Evolutionary conservation across 306 rosid genomes (phyloP), one percentile per base, ranked within the genome.

Genomic region (Trifolium subterraneum): DNA sequence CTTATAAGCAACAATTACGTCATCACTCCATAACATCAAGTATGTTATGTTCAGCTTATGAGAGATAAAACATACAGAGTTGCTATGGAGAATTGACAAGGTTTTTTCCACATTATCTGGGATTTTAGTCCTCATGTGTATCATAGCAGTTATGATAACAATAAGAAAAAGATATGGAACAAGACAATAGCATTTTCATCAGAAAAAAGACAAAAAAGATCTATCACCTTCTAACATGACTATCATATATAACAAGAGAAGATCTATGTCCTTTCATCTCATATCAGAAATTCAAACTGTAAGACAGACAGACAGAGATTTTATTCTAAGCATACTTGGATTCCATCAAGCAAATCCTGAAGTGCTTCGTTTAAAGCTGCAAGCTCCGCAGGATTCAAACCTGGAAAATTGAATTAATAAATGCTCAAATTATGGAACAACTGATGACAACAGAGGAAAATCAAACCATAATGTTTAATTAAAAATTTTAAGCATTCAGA

Each of bases 301-400:
- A 13, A 29, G 33, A 29, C 6, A 29, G 33, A 22, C 25, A 22
- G 25, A 22, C 25, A 22, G 29, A 38, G 74, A 73, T 75, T 35
- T 52, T 33, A 73, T 35, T 66, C 51, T 58, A 70, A 8, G 41
- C 82, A 76, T 87, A 92, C 99, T 83, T 94, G 95, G 73, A 94
- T 85, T 70, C 99, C 99, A 84, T 92, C 95, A 25, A 92, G 99
- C 87, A 94, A 86, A 78, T 90, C 95, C 84, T 87, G 97, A 75
- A 94, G 96, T 75, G 89, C 74, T 84, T 80, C 93, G 81, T 94
- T 94, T 75, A 94, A 82, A 75, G 92, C 89, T 31, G 88, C 90
- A 79, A 92, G 86, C 82, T 94, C 97, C 0, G 63, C 88, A 29
- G 93, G 55, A 78, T 7, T 85, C 83, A 80, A 81, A 79, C 87